Conservation (phyloP, 768 basidiomycete species). For the Pleurotus platypus region DNA sequence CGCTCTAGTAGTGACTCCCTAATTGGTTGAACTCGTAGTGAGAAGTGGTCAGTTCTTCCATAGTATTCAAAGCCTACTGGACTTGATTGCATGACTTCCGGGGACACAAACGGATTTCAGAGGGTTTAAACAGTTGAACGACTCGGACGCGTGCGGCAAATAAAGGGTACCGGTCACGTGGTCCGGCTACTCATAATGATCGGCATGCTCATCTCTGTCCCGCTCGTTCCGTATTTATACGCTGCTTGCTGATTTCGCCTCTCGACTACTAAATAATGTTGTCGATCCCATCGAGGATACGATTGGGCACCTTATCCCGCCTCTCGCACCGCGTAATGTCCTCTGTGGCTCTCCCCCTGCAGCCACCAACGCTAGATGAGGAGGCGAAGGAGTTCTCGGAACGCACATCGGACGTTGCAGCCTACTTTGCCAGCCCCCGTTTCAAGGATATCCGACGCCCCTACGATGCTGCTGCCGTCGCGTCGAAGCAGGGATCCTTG, state of each 20-base stretch:
- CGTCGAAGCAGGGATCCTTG: slow-evolving; percentile 84
- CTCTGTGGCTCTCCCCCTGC: slow-evolving; percentile 49
- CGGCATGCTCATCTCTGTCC: background rate
- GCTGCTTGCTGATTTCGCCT: background rate
- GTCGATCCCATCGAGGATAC: background rate
- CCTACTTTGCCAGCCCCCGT: slow-evolving; percentile 75
- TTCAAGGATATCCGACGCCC: slow-evolving; percentile 73
- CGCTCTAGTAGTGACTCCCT: background rate
- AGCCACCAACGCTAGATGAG: slow-evolving; percentile 52
- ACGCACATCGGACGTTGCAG: slow-evolving; percentile 58
- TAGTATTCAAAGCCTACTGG: no score
- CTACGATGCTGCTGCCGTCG: slow-evolving; percentile 77
- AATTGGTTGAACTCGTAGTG: background rate
- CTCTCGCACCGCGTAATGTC: slow-evolving; percentile 21
- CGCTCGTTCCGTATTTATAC: background rate
- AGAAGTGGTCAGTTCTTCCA: no score
- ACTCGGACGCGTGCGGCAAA: no score
- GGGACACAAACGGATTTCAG: no score
- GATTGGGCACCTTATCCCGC: slow-evolving; percentile 5
- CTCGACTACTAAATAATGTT: background rate
- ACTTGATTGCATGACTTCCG: no score
- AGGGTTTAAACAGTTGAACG: no score
- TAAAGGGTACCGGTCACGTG: no score
- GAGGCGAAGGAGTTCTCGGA: slow-evolving; percentile 58
- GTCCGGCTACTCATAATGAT: no score